Conservation (phyloP, 306 rosid genomes). For the Benincasa hispida region DNA sequence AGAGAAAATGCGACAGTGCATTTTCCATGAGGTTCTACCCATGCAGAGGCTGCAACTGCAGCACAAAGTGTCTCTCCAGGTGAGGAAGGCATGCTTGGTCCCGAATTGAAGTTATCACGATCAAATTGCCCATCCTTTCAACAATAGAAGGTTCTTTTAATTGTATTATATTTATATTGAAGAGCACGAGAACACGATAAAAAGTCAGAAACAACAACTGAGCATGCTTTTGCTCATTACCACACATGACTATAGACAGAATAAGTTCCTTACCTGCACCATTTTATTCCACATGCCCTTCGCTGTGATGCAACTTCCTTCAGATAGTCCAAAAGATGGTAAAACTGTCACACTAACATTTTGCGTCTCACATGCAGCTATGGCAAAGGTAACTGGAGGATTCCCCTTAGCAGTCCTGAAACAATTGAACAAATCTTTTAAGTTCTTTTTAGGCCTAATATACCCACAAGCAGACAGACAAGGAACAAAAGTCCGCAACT, state of each 20-base stretch:
- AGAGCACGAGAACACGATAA: background rate
- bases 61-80: conserved; percentile 91
- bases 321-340: conserved; percentile 81
- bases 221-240: background rate
- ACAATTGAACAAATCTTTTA: conserved; percentile 14
- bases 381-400: conserved; percentile 83
- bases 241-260: background rate
- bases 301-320: conserved; percentile 57
- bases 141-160: background rate
- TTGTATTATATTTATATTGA: background rate
- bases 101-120: conserved; percentile 59
- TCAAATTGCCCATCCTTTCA: conserved; percentile 85
- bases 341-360: conserved; percentile 85
- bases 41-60: conserved; percentile 89
- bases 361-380: conserved; percentile 97
- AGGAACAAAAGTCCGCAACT: background rate
- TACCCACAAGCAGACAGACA: background rate
- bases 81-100: conserved; percentile 79
- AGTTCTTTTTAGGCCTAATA: background rate
- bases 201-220: background rate
- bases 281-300: conserved; percentile 77
- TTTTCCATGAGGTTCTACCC: conserved; percentile 99
- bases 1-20: conserved; percentile 85
- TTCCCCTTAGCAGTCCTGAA: conserved; percentile 87
- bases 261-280: conserved; percentile 50